phyloP scores from a whole-genome alignment of 1,284 basidiomycete genomes.

The Ceratobasidium sp. region DNA sequence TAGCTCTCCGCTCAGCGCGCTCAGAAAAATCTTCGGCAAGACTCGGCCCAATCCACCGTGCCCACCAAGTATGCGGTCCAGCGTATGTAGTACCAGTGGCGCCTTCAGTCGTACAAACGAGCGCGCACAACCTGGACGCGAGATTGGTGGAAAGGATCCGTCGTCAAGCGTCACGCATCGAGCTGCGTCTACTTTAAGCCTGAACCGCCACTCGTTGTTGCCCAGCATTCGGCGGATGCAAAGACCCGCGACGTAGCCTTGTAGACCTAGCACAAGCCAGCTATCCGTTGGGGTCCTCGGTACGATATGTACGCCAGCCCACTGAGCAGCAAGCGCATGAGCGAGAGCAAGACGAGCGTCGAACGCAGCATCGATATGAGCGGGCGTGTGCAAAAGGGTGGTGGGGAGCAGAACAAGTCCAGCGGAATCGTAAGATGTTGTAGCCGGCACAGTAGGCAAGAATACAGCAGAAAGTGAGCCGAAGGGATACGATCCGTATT shows the following conservation, averaged over 20 bases:
- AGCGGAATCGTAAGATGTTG: constrained; percentile 37
- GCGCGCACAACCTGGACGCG: constrained; percentile 84
- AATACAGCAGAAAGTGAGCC: constrained; percentile 68
- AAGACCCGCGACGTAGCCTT: constrained; percentile 89
- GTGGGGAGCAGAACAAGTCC: constrained; percentile 36
- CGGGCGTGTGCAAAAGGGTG: constrained; percentile 23
- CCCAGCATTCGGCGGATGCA: constrained; percentile 91
- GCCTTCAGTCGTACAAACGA: constrained; percentile 96
- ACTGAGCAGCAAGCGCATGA: constrained; percentile 93
- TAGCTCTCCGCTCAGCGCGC: constrained; percentile 93
- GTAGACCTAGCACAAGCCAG: constrained; percentile 95
- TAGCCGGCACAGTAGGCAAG: constrained; percentile 33
- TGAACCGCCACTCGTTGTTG: constrained; percentile 97
- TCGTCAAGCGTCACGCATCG: constrained; percentile 91
- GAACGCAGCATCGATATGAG: constrained; percentile 87
- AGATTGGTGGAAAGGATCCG: constrained; percentile 92
- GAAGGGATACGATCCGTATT: constrained; percentile 97
- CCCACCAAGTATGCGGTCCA: constrained; percentile 85
- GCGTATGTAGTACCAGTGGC: constrained; percentile 94
- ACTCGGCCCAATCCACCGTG: constrained; percentile 94
- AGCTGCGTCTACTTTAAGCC: constrained; percentile 96
- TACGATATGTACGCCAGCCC: constrained; percentile 97
- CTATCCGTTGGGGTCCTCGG: constrained; percentile 95
- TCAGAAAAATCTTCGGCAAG: constrained; percentile 94
- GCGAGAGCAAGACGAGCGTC: constrained; percentile 89